Conservation (phyloP, 345 rosid species). For the Bruguiera parviflora region DNA sequence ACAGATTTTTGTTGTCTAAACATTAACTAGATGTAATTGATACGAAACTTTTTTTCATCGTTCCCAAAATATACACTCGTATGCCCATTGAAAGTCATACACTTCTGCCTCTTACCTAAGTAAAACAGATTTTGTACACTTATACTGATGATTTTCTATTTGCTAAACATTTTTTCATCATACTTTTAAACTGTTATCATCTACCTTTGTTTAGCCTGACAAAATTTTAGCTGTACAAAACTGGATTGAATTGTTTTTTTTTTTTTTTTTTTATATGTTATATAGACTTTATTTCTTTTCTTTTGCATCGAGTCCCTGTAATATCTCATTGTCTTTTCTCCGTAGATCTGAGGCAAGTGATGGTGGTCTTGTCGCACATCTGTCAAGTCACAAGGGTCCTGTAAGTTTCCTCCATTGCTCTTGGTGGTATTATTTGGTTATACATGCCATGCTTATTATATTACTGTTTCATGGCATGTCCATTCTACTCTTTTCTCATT, state of each 20-base stretch:
- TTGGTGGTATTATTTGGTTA: not conserved
- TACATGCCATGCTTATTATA: conserved; percentile 2
- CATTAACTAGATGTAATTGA: not conserved
- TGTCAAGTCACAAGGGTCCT: conserved; percentile 84
- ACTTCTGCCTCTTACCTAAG: no score
- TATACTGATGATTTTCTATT: not conserved
- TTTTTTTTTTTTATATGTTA: no score
- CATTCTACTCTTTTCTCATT: conserved; percentile 4
- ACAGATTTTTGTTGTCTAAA: not conserved
- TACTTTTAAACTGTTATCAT: no score
- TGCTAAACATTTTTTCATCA: not conserved
- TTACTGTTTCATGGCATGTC: conserved; percentile 7
- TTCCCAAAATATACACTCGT: no score
- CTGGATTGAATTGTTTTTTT: no score
- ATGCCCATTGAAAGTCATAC: no score
- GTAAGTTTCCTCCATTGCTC: conserved; percentile 51
- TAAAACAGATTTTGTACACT: no score
- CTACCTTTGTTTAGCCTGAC: no score
- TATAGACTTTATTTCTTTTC: not conserved
- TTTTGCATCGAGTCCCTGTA: not conserved
- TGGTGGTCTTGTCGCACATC: conserved; percentile 63
- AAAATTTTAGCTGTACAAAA: no score
- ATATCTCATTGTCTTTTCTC: not conserved
- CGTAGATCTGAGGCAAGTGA: conserved; percentile 63
- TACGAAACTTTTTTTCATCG: not conserved